Conservation (phyloP, 2,329 filamentous ascomycete species). For the Fusarium concolor region DNA sequence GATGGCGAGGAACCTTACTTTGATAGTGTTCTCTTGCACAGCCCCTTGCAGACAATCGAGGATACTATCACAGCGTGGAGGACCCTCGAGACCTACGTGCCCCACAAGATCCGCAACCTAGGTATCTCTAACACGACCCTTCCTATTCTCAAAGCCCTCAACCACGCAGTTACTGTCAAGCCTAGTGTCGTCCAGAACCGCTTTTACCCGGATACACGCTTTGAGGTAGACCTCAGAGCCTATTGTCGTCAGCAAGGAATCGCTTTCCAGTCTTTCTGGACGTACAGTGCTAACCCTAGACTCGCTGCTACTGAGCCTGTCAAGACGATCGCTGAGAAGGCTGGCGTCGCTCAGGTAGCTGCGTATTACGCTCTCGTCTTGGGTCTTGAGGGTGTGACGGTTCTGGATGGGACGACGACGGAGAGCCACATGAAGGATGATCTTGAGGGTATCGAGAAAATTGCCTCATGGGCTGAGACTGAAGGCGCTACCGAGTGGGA, state of each 20-base stretch:
- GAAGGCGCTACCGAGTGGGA: constrained; percentile 62
- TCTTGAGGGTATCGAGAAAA: constrained; percentile 55
- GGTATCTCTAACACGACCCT: constrained; percentile 82
- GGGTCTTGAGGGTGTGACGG: constrained; percentile 56
- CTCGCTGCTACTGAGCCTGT: constrained; percentile 61
- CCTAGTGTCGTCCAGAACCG: constrained; percentile 79
- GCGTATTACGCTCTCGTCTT: constrained; percentile 62
- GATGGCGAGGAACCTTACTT: constrained; percentile 61
- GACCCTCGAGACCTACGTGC: constrained; percentile 74
- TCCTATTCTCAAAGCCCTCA: constrained; percentile 65
- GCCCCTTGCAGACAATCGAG: constrained; percentile 59
- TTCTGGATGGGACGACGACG: constrained; percentile 61
- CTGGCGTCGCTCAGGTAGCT: constrained; percentile 52
- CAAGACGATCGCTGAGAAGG: constrained; percentile 57
- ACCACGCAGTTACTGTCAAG: constrained; percentile 55
- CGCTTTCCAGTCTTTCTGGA: constrained; percentile 67
- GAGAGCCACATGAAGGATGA: constrained; percentile 63
- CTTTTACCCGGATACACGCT: constrained; percentile 70
- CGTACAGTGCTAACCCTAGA: constrained; percentile 59
- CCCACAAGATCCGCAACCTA: constrained; percentile 70
- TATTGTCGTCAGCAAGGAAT: constrained; percentile 58
- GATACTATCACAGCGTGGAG: constrained; percentile 74
- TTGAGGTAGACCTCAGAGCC: constrained; percentile 69
- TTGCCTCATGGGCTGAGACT: constrained; percentile 57
- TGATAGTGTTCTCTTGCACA: constrained; percentile 80